Base-by-base conservation (phyloP, 805 yeast species). In the Metschnikowia drakensbergensis region DNA sequence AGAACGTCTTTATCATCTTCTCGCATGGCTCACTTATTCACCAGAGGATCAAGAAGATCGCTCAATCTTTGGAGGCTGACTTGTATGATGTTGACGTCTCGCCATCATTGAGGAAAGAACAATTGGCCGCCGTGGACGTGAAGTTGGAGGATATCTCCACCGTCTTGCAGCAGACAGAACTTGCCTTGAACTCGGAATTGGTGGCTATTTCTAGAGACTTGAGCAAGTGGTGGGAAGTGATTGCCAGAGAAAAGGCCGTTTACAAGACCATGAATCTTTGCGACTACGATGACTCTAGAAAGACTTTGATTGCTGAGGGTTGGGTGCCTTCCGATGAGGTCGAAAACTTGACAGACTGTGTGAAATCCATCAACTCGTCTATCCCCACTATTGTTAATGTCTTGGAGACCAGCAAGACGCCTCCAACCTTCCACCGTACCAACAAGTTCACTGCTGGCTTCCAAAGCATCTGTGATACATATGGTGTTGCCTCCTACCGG, bases 341-440 rank as follows among this genome's bases (percentile, higher is more conserved):
- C 34, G 75, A 76, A 5, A 57, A 69, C n/a, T 81, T 92, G 48
- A 85, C 83, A 53, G 68, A 75, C 35, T 79, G 91, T 1, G 71
- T 94, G 53, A 79, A 84, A 57, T 81, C 80, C 38, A 78, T 82
- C 49, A 80, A 86, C 28, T 83, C 81, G 35, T 68, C 70, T 5
- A 64, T 77, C 9, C 79, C 80, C 22, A 76, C 82, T 10, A 80
- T 80, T 31, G 68, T 75, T 53, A 79, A 79, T 53, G 75, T 74
- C 30, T 78, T 94, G 46, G 76, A 81, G 47, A 91, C 98, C 8
- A 83, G 84, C 47, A 84, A 82, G 67, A 80, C 87, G 5, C 99
- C 99, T 2, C 99, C 99, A 43, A 94, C 99, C 1, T 90, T 75
- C 66, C 96, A 90, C 69, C 83, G 86, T 62, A 88, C 95, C n/a